Conservation (phyloP, 768 basidiomycete genomes). For the Mycena rebaudengoi region DNA sequence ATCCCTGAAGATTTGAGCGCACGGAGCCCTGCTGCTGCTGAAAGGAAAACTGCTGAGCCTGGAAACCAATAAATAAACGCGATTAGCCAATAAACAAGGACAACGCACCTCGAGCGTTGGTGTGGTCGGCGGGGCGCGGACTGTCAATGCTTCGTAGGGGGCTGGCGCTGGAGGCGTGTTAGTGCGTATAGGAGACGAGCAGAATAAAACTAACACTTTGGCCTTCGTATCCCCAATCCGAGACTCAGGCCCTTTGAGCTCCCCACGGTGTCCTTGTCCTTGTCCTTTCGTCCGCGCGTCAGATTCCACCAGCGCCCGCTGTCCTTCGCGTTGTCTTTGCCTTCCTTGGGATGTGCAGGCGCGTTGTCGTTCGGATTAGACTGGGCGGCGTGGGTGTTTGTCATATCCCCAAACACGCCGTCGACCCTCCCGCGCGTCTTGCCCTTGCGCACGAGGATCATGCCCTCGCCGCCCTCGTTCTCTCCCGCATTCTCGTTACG, state of each 20-base stretch:
- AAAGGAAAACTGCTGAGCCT: no score
- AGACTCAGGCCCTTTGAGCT: slow-evolving; percentile 39
- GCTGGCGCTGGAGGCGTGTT: background rate
- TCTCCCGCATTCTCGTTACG: slow-evolving; percentile 43
- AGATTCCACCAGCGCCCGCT: slow-evolving; percentile 94
- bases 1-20: background rate
- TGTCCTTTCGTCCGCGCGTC: slow-evolving; percentile 76
- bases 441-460: slow-evolving; percentile 60
- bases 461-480: slow-evolving; percentile 17
- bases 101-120: slow-evolving; percentile 9
- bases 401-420: slow-evolving; percentile 62
- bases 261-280: slow-evolving; percentile 70
- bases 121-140: slow-evolving; percentile 8
- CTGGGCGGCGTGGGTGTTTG: slow-evolving; percentile 60
- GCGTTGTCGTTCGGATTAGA: slow-evolving; percentile 36
- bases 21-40: background rate
- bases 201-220: slow-evolving; percentile 50
- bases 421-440: slow-evolving; percentile 51
- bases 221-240: slow-evolving; percentile 38
- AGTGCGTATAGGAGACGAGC: background rate
- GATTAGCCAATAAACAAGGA: no score
- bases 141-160: no score
- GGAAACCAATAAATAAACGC: no score
- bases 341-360: slow-evolving; percentile 40
- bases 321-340: slow-evolving; percentile 69